Evolutionary conservation across 2,329 filamentous ascomycete genomes (phyloP).

Genomic region (Arachnopeziza araneosa): DNA sequence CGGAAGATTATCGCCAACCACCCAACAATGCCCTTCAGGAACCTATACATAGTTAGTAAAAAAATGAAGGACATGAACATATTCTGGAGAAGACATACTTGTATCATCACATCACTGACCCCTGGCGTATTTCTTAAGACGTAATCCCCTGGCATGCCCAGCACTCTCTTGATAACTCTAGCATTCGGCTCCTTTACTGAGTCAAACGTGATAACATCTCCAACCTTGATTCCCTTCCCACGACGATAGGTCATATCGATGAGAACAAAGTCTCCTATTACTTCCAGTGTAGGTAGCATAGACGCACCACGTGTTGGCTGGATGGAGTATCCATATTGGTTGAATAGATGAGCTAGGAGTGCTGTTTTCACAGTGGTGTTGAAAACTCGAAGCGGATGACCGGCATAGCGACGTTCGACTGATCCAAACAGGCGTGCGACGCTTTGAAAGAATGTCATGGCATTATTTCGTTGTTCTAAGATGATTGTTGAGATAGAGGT

Average conservation of each 20-base stretch:
- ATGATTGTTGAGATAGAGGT: not conserved
- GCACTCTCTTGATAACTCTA: conserved; percentile 64
- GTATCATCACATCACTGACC: conserved; percentile 47
- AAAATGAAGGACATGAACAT: not conserved
- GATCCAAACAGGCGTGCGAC: conserved; percentile 2
- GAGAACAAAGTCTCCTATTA: conserved; percentile 62
- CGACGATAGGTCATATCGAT: conserved; percentile 62
- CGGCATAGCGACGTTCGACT: conserved; percentile 11
- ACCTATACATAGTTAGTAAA: conserved; percentile 49
- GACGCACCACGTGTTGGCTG: conserved; percentile 64
- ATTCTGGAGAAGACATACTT: conserved; percentile 32
- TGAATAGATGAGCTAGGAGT: conserved; percentile 44
- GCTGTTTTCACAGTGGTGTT: conserved; percentile 43
- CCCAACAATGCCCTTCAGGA: conserved; percentile 86
- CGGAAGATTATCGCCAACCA: conserved; percentile 81
- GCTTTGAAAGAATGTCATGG: conserved; percentile 5
- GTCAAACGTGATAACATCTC: conserved; percentile 75
- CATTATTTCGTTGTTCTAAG: not conserved
- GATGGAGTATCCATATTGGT: conserved; percentile 57
- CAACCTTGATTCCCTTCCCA: conserved; percentile 65
- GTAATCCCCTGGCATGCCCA: conserved; percentile 52
- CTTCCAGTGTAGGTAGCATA: conserved; percentile 81
- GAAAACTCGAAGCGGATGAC: conserved; percentile 37
- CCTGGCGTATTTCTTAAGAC: conserved; percentile 60
- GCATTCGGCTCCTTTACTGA: conserved; percentile 61